Conservation (phyloP, 2,329 filamentous ascomycete species). For the Cordyceps fumosorosea region DNA sequence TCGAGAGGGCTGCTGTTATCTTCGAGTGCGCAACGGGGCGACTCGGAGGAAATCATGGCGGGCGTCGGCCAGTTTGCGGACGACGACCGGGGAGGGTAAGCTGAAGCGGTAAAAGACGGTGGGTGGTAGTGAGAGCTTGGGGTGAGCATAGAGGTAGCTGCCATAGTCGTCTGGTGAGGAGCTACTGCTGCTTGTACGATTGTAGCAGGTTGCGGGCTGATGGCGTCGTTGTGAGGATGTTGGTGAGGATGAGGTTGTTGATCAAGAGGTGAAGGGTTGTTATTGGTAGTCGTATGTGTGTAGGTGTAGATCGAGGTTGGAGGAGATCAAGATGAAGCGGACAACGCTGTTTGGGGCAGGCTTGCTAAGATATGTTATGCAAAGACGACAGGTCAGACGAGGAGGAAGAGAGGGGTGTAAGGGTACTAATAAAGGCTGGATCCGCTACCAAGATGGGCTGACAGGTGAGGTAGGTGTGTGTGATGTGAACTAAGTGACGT, state of each 20-base stretch:
- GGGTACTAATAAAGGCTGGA: conserved; percentile 8
- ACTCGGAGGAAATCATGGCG: conserved; percentile 59
- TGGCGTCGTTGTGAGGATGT: not conserved
- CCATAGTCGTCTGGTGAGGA: conserved; percentile 22
- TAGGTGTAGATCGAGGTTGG: not conserved
- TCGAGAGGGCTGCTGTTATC: conserved; percentile 43
- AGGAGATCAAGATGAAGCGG: not conserved
- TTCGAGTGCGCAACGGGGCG: conserved; percentile 53
- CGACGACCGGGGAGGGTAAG: conserved; percentile 19
- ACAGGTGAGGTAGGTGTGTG: conserved; percentile 13
- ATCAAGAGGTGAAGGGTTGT: not conserved
- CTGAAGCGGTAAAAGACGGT: conserved; percentile 22
- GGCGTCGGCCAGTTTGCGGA: conserved; percentile 33
- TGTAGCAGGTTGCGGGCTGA: not conserved
- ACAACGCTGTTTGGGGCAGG: conserved; percentile 10
- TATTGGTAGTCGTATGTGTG: not conserved
- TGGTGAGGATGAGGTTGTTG: not conserved
- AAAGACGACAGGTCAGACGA: not conserved
- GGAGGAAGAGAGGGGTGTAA: not conserved
- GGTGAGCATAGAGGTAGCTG: conserved; percentile 31
- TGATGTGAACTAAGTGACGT: conserved; percentile 8
- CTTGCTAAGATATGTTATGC: conserved; percentile 11
- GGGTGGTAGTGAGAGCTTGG: conserved; percentile 27
- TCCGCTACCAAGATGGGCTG: conserved; percentile 12
- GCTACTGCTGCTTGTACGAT: not conserved